Evolutionary conservation across 805 yeast species (phyloP), one percentile per base, ranked within the genome.

Genomic region (Starmerella bombicola): DNA sequence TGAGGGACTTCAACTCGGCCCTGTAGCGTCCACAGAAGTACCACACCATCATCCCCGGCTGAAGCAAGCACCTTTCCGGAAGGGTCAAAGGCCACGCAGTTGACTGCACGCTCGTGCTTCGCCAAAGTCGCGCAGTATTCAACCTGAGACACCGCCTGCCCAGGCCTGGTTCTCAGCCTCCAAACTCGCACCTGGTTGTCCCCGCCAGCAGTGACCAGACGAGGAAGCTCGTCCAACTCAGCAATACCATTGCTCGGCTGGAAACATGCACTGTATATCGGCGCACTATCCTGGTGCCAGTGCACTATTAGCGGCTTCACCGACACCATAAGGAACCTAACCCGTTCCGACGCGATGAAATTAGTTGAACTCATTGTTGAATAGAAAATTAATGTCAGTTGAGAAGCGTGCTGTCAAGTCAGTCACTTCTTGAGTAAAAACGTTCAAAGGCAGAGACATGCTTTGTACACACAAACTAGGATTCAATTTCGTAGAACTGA

Each of bases 31-130:
- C 98, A 91, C 26, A 91, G 60, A 48, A 86, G 66, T 20, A 91
- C 70, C 5, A 79, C 74, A 1, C 98, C 97, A 58, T 91, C 98
- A 56, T 91, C 99, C 3, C 96, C 93, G 0, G 95, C 96, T 0
- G 88, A 71, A 0, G 97, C 97, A 18, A 91, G 63, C 5, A 70
- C 49, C 36, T 70, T 67, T 36, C 95, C 95, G 3, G 58, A 61
- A 2, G 78, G 76, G 54, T 74, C 78, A 56, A 86, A 91, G 38
- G 95, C 64, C 4, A 83, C 94, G 25, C 76, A 86, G 55, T 91
- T 91, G 17, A 91, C 95, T 0, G 97, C 95, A 57, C 85, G 95
- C 2, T 91, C 81, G 57, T 91, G 98, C 52, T 84, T 85, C 3
- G 79, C 60, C 37, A 91, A 67, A 0, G 95, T 83, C 15, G 91